These are phyloP conservation scores for Backusella australiensis DNA, from an alignment of 192 early-diverging fungal genomes.

Conservation along the genomic window DNA sequence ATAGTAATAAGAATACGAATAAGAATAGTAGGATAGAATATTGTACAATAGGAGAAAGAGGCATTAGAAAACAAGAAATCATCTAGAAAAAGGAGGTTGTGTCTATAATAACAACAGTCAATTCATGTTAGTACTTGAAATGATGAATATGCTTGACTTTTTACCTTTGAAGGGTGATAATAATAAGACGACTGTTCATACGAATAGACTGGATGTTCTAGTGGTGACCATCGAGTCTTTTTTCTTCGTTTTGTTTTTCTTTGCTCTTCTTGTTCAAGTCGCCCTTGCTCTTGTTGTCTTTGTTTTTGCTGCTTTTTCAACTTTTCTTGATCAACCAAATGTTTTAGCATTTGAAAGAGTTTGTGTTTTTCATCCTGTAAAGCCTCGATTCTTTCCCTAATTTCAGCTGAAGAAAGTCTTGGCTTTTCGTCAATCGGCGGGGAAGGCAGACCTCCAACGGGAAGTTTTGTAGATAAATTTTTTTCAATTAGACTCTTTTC, in stretches of 20 bases:
- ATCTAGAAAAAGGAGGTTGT: background rate
- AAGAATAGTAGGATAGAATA: background rate
- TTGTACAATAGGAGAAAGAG: background rate
- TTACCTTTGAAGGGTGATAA: background rate
- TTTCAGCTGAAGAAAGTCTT: background rate
- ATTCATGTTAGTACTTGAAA: too few species aligned
- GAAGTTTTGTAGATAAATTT: background rate
- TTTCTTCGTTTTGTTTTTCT: background rate
- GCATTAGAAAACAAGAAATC: background rate
- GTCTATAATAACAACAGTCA: background rate
- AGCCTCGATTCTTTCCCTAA: background rate
- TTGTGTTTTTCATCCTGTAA: constrained; percentile 19
- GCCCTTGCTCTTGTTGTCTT: background rate
- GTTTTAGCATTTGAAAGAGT: constrained; percentile 16
- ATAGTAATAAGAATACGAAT: background rate
- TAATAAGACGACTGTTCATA: background rate
- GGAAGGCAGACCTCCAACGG: constrained; percentile 11
- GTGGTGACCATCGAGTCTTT: background rate
- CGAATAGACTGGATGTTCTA: background rate
- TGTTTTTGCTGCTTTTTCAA: background rate
- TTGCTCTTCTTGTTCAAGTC: background rate
- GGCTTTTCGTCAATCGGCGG: constrained; percentile 14
- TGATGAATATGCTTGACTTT: too few species aligned
- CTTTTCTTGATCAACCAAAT: background rate
- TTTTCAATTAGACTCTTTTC: background rate